phyloP scores from a whole-genome alignment of 495 filamentous ascomycete species.

The Podospora pseudopauciseta region DNA sequence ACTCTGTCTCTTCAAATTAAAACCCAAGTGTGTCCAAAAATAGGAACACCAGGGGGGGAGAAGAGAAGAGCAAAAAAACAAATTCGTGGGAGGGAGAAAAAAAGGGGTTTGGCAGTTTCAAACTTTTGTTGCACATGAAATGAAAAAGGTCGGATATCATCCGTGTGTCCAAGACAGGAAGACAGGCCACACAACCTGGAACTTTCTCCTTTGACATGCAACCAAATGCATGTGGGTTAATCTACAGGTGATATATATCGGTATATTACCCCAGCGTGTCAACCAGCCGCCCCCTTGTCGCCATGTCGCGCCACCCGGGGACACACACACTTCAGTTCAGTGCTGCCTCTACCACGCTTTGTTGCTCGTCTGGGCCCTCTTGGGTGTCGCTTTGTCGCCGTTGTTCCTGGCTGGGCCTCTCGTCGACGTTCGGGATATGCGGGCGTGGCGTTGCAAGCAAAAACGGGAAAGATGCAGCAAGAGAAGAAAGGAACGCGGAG shows the following conservation, averaged over 20 bases:
- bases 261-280: background rate
- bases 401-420: slow-evolving; percentile 1
- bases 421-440: background rate
- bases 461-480: background rate
- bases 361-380: background rate
- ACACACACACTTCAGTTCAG: background rate
- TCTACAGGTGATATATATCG: slow-evolving; percentile 1
- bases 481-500: background rate
- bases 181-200: background rate
- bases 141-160: background rate
- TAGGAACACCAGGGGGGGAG: slow-evolving; percentile 10
- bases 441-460: background rate
- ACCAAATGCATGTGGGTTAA: background rate
- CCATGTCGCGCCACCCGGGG: background rate
- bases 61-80: background rate
- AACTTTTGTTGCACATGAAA: background rate
- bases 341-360: background rate
- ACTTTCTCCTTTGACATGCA: background rate
- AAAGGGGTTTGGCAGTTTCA: background rate
- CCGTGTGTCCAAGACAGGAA: background rate
- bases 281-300: background rate
- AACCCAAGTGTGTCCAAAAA: slow-evolving; percentile 18
- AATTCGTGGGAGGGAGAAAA: background rate
- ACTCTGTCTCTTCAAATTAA: background rate
- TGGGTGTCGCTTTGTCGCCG: slow-evolving; percentile 1